Base-by-base conservation (phyloP, 768 basidiomycete genomes). In the Austroboletus festivus region DNA sequence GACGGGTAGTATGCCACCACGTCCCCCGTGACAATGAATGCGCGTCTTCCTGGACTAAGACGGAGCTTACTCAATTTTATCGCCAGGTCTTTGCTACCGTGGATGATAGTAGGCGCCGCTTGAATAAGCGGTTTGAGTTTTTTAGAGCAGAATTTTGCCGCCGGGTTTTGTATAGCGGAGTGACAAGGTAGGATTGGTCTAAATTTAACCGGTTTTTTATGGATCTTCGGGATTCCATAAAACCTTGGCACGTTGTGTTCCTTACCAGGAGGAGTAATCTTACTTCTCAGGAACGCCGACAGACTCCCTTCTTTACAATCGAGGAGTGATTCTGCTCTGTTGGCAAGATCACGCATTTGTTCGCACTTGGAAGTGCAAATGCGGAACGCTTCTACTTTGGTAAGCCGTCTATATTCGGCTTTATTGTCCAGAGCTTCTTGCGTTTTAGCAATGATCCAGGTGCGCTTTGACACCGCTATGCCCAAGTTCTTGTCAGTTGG, bases 191-290 rank as follows among this genome's bases (percentile, higher is more conserved):
- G 1, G 0, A 53, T 53, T 0, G 33, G 47, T 2, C 47, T 9
- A 9, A 43, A 48, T 46, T 52, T 52, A 0, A 52, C 48, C 0
- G 48, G 54, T 3, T n/a, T 1, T 33, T 56, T 56, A 26, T 56
- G 54, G 2, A 55, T 55, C 13, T 56, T 56, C 0, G 54, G 54
- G 0, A 56, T 47, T 0, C 54, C 54, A 37, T 56, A 56, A n/a
- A 52, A 52, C 1, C 3, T 15, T 0, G 50, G 54, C 4, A 55
- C 16, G 1, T 44, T 5, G 15, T 52, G 48, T 0, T 46, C 24
- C 0, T 24, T 13, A 0, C 38, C 43, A 0, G 22, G 11, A 0
- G 20, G 5, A 3, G 49, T 54, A 28, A 35, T 35, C 15, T 35
- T 7, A 13, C 12, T 13, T 5, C 34, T 7, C 5, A 9, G 16